A percentile compares a stretch with the other conserved stretches of the same genome.
These are phyloP conservation scores for Clavulina sp. DNA, from an alignment of 768 basidiomycete species.

Conservation along the genomic window DNA sequence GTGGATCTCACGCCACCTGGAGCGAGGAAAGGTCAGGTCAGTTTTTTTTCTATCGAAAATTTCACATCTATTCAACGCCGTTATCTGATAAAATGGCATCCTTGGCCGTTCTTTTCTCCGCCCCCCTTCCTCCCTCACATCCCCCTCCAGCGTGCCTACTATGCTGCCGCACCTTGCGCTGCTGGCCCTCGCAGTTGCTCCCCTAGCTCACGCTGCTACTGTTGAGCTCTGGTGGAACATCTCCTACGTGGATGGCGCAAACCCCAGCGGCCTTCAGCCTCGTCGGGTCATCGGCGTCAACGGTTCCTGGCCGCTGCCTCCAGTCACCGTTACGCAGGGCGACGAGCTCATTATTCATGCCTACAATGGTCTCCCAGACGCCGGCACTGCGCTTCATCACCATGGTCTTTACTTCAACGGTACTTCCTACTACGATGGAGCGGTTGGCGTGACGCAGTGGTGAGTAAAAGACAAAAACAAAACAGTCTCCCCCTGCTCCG, in stretches of 20 bases:
- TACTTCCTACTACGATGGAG: constrained; percentile 80
- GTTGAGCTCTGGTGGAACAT: constrained; percentile 52
- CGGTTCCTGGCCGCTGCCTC: constrained; percentile 88
- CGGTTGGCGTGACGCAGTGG: constrained; percentile 71
- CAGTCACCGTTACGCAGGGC: constrained; percentile 48
- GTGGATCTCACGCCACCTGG: no score
- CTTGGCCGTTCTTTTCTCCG: no score
- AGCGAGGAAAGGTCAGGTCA: no score
- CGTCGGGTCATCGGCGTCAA: constrained; percentile 79
- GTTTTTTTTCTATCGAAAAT: no score
- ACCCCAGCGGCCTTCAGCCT: constrained; percentile 66
- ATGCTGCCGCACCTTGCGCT: constrained; percentile 14
- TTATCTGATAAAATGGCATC: no score
- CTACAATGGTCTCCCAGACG: constrained; percentile 41
- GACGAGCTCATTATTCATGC: constrained; percentile 69
- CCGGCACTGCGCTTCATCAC: constrained; percentile 61
- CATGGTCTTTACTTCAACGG: constrained; percentile 94
- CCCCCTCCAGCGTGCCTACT: constrained; percentile 7
- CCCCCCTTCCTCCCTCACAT: constrained; percentile 5
- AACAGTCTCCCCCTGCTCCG: background rate
- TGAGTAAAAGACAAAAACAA: constrained; percentile 18
- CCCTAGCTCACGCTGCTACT: constrained; percentile 13
- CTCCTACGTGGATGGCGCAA: constrained; percentile 55
- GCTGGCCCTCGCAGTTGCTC: constrained; percentile 3
- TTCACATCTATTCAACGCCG: no score